phyloP scores from a whole-genome alignment of 352 stramenopile species.

The Pythium myriotylum region DNA sequence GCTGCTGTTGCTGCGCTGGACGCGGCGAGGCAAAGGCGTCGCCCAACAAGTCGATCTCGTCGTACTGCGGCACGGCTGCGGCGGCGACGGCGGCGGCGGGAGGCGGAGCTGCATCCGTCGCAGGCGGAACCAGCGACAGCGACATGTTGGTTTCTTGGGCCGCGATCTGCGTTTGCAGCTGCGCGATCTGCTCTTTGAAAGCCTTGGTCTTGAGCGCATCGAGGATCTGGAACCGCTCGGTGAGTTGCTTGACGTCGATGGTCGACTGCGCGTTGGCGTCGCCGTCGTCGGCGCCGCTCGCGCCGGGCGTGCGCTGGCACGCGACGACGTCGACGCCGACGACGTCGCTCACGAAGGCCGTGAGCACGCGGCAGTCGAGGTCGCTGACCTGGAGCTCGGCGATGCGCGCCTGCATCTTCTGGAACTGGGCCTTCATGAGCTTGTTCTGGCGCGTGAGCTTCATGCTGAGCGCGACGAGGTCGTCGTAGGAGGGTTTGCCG shows the following conservation, averaged over 20 bases:
- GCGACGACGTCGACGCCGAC: constrained; percentile 70
- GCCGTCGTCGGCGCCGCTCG: constrained; percentile 1
- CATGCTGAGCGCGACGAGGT: constrained; percentile 83
- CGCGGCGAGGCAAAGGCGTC: constrained; percentile 18
- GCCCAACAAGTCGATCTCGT: constrained; percentile 61
- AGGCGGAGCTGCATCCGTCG: constrained; percentile 36
- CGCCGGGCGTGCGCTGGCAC: constrained; percentile 35
- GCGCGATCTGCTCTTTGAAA: constrained; percentile 31
- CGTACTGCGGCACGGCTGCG: constrained; percentile 35
- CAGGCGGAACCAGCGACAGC: constrained; percentile 43
- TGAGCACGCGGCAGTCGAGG: constrained; percentile 49
- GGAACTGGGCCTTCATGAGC: constrained; percentile 83
- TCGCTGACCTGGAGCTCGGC: constrained; percentile 39
- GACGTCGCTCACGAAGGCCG: constrained; percentile 59
- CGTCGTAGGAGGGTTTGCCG: constrained; percentile 63
- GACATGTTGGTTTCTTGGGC: constrained; percentile 11
- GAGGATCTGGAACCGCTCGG: constrained; percentile 52
- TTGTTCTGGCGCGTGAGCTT: constrained; percentile 90
- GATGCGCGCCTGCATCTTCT: constrained; percentile 70
- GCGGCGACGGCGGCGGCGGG: constrained; percentile 35
- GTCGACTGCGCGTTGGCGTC: constrained; percentile 25
- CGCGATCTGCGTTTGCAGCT: constrained; percentile 23
- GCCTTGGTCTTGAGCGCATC: constrained; percentile 48
- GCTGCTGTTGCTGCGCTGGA: not conserved
- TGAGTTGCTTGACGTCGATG: constrained; percentile 49